Evolutionary conservation across 2,329 filamentous ascomycete genomes (phyloP), one percentile per base, ranked within the genome.

Genomic region (Botrytis tulipae): DNA sequence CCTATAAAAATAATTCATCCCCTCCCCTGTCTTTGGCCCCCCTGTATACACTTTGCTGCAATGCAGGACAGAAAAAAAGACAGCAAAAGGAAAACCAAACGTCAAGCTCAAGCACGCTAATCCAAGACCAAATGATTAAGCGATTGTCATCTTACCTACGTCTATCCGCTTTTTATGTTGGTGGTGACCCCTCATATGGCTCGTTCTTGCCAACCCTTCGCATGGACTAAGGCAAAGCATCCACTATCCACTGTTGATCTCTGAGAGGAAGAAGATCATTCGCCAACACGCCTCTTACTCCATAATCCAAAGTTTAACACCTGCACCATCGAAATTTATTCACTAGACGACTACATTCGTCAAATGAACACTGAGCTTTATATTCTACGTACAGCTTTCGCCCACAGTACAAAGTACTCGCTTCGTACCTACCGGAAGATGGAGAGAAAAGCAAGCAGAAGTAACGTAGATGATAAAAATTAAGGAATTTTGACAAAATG

Each of bases 21-120:
- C n/a, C 46, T 22, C 18, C 42, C 60, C 35, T 60, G 25, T n/a
- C 44, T 14, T 25, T 57, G 10, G 25, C 8, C 40, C 40, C 69
- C 65, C 65, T 54, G 32, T 54, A 22, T 20, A 8, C 37, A 67
- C 8, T 10, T 57, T 25, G 22, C 32, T 40, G 35, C 65, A 54
- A n/a, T 71, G 69, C 57, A 71, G 60, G 42, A 63, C 48, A 12
- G n/a, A 71, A 63, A 70, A 35, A 32, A 60, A 35, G 35, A 22
- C 32, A 35, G 20, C 25, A 46, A 65, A 46, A 46, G 25, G 25
- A 44, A 63, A 63, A 6, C 18, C 37, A 40, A 70, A 62, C 68
- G 54, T 70, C 68, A 62, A 42, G 66, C 60, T 48, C 54, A 35
- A 62, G 40, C 29, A 70, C 54, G 68, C 57, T 46, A 65, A 65